Evolutionary conservation across 164 flowering plant genomes (phyloP).

Genomic region (Sextonia rubra): DNA sequence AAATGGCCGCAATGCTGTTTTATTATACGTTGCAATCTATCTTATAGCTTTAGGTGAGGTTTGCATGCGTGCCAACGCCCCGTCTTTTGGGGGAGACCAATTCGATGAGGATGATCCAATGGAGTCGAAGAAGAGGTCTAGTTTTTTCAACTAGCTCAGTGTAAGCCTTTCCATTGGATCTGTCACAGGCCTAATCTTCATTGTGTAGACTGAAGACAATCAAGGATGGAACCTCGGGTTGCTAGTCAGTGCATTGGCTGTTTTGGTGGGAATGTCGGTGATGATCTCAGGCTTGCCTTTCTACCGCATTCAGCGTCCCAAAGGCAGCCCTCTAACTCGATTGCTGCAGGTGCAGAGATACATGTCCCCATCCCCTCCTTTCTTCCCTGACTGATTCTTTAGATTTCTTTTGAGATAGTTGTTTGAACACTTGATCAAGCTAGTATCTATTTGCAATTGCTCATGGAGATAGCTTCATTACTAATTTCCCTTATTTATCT

Average conservation of each 20-base stretch:
- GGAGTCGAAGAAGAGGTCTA: conserved; percentile 47
- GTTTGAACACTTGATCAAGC: not conserved
- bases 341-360: conserved; percentile 39
- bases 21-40: conserved; percentile 14
- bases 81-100: conserved; percentile 8
- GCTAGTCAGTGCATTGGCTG: conserved; percentile 31
- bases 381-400: too few relatives aligned
- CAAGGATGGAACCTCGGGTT: conserved; percentile 67
- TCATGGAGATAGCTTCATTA: too few relatives aligned
- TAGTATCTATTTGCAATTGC: too few relatives aligned
- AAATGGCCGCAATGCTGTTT: conserved; percentile 31
- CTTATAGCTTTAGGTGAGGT: conserved; percentile 19
- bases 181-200: conserved; percentile 46
- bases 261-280: conserved; percentile 37
- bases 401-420: not conserved
- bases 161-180: conserved; percentile 51
- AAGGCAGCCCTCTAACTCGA: conserved; percentile 59
- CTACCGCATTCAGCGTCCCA: conserved; percentile 48
- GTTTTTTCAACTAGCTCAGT: conserved; percentile 60
- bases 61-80: conserved; percentile 13
- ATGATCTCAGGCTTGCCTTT: conserved; percentile 39
- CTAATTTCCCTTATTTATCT: too few relatives aligned
- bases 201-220: conserved; percentile 67
- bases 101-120: conserved; percentile 10
- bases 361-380: not conserved